Base-by-base conservation (phyloP, 2,329 filamentous ascomycete genomes). In the Seiridium cupressi region DNA sequence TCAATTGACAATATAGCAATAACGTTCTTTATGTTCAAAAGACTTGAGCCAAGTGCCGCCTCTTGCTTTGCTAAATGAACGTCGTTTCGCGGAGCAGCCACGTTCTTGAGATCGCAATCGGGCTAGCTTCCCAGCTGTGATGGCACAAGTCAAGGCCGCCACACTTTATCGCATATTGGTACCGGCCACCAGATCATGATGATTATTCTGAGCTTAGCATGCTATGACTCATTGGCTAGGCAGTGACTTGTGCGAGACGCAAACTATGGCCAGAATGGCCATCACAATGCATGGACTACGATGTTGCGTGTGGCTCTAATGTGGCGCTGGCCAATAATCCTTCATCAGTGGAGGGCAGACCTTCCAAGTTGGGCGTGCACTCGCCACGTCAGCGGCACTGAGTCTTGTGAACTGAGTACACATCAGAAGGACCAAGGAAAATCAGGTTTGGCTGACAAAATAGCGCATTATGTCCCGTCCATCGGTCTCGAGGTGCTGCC, bases 281-380 rank as follows among this genome's bases (percentile, higher is more conserved):
- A 26, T 26, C 18, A 26, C 18, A 26, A 26, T 26, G 18, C 18
- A 26, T 26, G 18, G 18, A 26, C 18, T 26, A 26, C 18, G 18
- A 26, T 26, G 18, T 2, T 26, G 18, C 18, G 18, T 26, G 18
- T 26, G 18, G 18, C 18, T 11, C 40, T 32, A 13, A 18, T 55
- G 51, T 55, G 51, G 51, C 51, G 51, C 36, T 13, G 18, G n/a
- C 51, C 51, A 55, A 55, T 55, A 9, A 5, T 44, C 3, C 36
- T 44, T 3, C 6, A n/a, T n/a, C 36, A 31, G 32, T 4, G 11
- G 13, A 42, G 31, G 40, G 51, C n/a, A 11, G 38, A 55, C 51
- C 51, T 55, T 55, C 51, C 51, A 26, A 55, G 40, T 35, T 38
- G 35, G 51, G 51, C 9, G 18, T 55, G 51, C 51, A 55, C 51